Base-by-base conservation (phyloP, 768 basidiomycete species). In the Pholiota molesta region DNA sequence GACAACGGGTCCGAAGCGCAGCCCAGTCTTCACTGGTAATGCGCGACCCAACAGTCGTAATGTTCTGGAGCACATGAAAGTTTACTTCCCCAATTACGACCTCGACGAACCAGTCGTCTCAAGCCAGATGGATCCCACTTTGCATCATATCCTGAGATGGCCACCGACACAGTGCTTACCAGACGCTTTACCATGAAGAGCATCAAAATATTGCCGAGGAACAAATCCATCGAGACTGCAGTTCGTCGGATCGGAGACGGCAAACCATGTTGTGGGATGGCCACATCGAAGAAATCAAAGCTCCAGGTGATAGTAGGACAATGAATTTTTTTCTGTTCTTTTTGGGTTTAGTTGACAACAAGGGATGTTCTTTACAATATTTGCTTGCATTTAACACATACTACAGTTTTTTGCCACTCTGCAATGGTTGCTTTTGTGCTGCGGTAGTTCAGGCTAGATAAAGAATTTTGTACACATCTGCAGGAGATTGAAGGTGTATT, bases 71-170 rank as follows among this genome's bases (percentile, higher is more conserved):
- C 81, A 90, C 59, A 79, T 98, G 16, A 87, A 94, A 61, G 83
- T 84, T 40, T 97, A 89, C 76, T 98, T 98, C 79, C 95, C 95
- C 16, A 83, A 88, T 59, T 90, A 94, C 71, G 88, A 97, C 69
- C 84, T 97, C 55, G 94, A 97, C 71, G 87, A 91, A 68, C 90
- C 91, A 0, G 83, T 97, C 62, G 85, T 59, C 11, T 59, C 62
- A 47, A 65, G 63, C 35, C 53, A 52, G 19, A 57, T 55, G 13
- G 60, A 63, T 14, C 53, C 52, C 44, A 59, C 55, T 44, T 31
- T 49, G 47, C 19, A n/a, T 26, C 52, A n/a, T 21, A 49, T 35
- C 67, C 60, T 21, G 62, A 72, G 29, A 52, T 16, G 40, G 23
- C 21, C 11, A 11, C 51, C 65, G 19, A 58, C 21, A 23, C 37